These are phyloP conservation scores for Rasamsonia emersonii DNA, from an alignment of 2,329 filamentous ascomycete genomes.

Conservation along the genomic window DNA sequence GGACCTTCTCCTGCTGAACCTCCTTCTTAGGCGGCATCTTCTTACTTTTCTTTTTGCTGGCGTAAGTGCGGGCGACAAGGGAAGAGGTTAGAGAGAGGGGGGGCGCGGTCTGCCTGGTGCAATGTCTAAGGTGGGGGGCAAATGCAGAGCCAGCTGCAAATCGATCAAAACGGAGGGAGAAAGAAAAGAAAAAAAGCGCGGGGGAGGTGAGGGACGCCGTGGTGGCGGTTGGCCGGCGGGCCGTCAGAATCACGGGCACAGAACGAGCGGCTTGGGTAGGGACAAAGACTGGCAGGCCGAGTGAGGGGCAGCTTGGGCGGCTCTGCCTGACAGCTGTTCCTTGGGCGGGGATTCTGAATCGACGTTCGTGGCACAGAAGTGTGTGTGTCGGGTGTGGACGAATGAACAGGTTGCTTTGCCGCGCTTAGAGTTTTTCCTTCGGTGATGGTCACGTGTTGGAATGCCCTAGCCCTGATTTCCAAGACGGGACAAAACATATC, in stretches of 20 bases:
- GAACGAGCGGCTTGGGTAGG: not conserved
- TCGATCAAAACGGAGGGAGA: slow-evolving; percentile 40
- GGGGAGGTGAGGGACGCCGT: slow-evolving; percentile 20
- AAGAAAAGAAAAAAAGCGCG: slow-evolving; percentile 47
- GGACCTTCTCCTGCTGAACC: slow-evolving; percentile 87
- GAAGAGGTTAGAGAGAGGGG: slow-evolving; percentile 39
- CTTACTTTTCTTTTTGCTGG: slow-evolving; percentile 50
- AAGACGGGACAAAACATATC: no score
- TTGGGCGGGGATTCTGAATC: no score
- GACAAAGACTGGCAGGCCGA: not conserved
- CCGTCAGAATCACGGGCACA: slow-evolving; percentile 10
- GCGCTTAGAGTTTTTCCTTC: no score
- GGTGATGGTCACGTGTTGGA: no score
- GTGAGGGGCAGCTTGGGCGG: not conserved
- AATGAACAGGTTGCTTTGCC: no score
- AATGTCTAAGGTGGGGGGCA: slow-evolving; percentile 19
- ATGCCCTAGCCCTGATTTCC: no score
- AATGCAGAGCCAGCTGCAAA: slow-evolving; percentile 60
- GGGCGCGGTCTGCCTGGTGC: slow-evolving; percentile 16
- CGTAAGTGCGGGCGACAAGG: slow-evolving; percentile 41
- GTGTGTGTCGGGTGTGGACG: no score
- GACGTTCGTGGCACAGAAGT: no score
- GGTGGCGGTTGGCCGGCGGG: slow-evolving; percentile 20
- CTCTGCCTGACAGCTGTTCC: no score
- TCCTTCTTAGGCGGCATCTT: slow-evolving; percentile 96